Evolutionary conservation across 1,284 basidiomycete genomes (phyloP), one percentile per base, ranked within the genome.

Genomic region (Schizophyllum amplum): DNA sequence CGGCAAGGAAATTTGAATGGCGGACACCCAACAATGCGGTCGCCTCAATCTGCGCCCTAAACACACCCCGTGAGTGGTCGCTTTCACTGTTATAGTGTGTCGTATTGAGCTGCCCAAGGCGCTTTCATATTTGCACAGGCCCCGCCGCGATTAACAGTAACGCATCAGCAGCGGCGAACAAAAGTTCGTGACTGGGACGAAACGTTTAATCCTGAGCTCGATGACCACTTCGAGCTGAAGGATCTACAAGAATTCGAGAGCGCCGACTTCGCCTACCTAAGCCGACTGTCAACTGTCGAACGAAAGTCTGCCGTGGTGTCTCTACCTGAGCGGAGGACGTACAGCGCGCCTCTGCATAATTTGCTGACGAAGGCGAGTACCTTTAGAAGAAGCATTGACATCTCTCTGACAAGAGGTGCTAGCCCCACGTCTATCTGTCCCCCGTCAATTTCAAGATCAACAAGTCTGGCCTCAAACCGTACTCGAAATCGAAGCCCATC

Each of bases 201-300:
- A 42, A 2, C 33, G 11, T 9, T 17, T 42, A 17, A 42, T 17
- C 7, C 33, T 13, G 33, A 42, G 2, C 4, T 9, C 20, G 72
- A 73, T 26, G 70, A 71, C 47, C 33, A 70, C 24, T 73, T 69
- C 55, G 61, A 57, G 33, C 50, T 77, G 11, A 58, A 67, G 20
- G 69, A 73, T 22, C 68, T 82, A 52, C 72, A 74, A 54, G 75
- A 77, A 17, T 82, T 82, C 57, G 52, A 63, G 25, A 66, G 61
- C 27, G 69, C 68, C 13, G 64, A 72, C 50, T 62, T 73, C 3
- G 55, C 48, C 52, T 61, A 53, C 51, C 20, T 66, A 13, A 4
- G 60, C 55, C 24, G 54, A 53, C 22, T 27, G 54, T 46, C 53
- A 27, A 47, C 23, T 5, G n/a, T 51, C 47, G 59, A 51, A 52